Evolutionary conservation across 352 stramenopile genomes (phyloP).

Genomic region (Phytophthora foliorum): DNA sequence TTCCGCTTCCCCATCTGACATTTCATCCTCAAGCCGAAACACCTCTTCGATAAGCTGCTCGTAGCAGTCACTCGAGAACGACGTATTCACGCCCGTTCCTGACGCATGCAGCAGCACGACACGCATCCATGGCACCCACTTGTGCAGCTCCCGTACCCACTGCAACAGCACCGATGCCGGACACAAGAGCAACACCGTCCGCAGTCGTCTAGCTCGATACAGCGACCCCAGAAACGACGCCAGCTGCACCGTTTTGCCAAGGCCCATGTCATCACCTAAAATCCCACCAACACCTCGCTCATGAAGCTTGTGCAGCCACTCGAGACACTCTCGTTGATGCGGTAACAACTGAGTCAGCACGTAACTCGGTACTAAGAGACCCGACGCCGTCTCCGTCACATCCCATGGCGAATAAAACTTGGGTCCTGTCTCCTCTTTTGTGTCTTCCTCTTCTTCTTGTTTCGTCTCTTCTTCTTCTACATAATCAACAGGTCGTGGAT

Average conservation of each 20-base stretch:
- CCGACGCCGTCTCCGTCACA: slow-evolving; percentile 66
- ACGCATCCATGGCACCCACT: slow-evolving; percentile 92
- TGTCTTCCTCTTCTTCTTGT: slow-evolving; percentile 10
- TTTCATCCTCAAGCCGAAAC: slow-evolving; percentile 40
- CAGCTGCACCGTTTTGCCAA: slow-evolving; percentile 98
- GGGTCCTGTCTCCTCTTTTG: slow-evolving; percentile 19
- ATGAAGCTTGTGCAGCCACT: slow-evolving; percentile 98
- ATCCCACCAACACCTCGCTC: slow-evolving; percentile 97
- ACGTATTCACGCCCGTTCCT: slow-evolving; percentile 59
- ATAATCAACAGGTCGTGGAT: slow-evolving; percentile 21
- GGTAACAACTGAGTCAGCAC: slow-evolving; percentile 89
- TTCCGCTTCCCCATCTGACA: slow-evolving; percentile 25
- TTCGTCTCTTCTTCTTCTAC: slow-evolving; percentile 19
- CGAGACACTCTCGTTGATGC: slow-evolving; percentile 96
- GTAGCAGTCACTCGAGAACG: slow-evolving; percentile 52
- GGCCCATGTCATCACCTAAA: slow-evolving; percentile 96
- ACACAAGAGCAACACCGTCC: slow-evolving; percentile 92
- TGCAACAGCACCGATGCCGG: slow-evolving; percentile 97
- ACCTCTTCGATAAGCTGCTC: slow-evolving; percentile 75
- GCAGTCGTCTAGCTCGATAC: slow-evolving; percentile 61
- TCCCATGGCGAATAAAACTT: slow-evolving; percentile 61
- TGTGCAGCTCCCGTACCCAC: slow-evolving; percentile 96
- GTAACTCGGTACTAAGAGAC: slow-evolving; percentile 73
- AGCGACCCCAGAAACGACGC: slow-evolving; percentile 86
- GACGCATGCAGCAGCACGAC: slow-evolving; percentile 92